Percentiles rank a stretch among this genome's conserved stretches.
These are phyloP conservation scores for Cyclospora cayetanensis DNA, from an alignment of 169 alveolate genomes.

Conservation along the genomic window DNA sequence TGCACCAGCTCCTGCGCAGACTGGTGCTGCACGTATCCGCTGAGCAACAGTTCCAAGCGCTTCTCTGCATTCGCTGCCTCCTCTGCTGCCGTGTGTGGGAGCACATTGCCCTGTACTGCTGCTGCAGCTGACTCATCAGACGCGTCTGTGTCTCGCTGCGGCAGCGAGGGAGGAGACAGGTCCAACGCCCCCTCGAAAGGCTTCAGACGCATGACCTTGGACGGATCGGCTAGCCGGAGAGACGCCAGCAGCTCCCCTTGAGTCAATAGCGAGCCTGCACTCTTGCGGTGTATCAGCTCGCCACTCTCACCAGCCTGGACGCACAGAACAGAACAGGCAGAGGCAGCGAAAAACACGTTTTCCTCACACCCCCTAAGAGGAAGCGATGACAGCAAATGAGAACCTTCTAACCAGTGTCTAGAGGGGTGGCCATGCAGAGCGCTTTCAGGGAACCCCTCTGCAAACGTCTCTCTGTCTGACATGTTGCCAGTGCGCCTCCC, in stretches of 20 bases:
- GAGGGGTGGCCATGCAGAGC: too few species aligned
- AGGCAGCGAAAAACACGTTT: not conserved
- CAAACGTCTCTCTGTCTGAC: too few species aligned
- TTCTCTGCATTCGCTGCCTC: not conserved
- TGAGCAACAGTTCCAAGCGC: constrained; percentile 11
- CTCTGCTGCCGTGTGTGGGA: not conserved
- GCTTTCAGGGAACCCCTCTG: too few species aligned
- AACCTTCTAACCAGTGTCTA: too few species aligned
- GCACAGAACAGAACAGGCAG: not conserved
- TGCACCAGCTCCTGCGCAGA: constrained; percentile 2
- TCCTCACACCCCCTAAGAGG: too few species aligned
- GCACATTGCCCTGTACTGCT: not conserved
- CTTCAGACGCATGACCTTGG: constrained; percentile 32
- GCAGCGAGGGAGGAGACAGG: constrained; percentile 26
- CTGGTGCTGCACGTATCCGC: constrained; percentile 26
- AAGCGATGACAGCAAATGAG: too few species aligned
- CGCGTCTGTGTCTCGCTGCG: not conserved
- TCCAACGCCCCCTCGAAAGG: constrained; percentile 43
- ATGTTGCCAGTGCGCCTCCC: too few species aligned
- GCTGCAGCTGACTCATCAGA: constrained; percentile 2
- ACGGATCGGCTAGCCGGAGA: constrained; percentile 65
- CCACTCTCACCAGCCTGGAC: constrained; percentile 79
- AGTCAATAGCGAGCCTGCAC: constrained; percentile 81
- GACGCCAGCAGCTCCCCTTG: constrained; percentile 82
- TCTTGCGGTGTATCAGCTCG: constrained; percentile 78